phyloP scores from a whole-genome alignment of 441 rosid species.

The Gossypium schwendimanii region DNA sequence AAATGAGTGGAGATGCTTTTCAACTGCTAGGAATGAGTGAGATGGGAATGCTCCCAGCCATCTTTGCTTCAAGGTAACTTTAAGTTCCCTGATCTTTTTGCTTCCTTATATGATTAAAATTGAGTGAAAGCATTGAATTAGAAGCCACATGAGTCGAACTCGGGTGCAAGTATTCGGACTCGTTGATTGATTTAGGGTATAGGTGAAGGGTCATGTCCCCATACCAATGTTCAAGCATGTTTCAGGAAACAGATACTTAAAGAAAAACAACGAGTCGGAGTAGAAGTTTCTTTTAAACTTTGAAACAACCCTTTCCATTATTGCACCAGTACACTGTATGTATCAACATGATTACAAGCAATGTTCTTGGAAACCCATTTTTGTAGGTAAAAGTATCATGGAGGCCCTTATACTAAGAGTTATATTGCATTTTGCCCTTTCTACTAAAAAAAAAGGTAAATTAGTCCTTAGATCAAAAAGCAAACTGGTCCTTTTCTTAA shows the following conservation, averaged over 20 bases:
- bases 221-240: background rate
- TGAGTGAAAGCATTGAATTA: background rate
- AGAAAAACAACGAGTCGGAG: background rate
- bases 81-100: conserved; percentile 4
- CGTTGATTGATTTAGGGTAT: background rate
- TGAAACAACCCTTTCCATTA: background rate
- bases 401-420: too few relatives aligned
- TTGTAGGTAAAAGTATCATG: conserved; percentile 50
- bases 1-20: conserved; percentile 89
- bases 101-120: background rate
- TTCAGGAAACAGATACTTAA: background rate
- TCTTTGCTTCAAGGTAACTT: conserved; percentile 47
- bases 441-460: too few relatives aligned
- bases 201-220: background rate
- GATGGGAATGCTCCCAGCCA: background rate
- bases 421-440: too few relatives aligned
- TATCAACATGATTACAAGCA: background rate
- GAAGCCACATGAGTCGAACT: background rate
- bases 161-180: background rate
- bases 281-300: background rate
- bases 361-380: background rate
- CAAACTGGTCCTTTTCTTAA: too few relatives aligned
- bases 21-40: conserved; percentile 62
- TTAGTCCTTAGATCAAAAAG: too few relatives aligned
- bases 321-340: background rate